Evolutionary conservation across 257 asterid species (phyloP).

Genomic region (Nicotiana sylvestris): DNA sequence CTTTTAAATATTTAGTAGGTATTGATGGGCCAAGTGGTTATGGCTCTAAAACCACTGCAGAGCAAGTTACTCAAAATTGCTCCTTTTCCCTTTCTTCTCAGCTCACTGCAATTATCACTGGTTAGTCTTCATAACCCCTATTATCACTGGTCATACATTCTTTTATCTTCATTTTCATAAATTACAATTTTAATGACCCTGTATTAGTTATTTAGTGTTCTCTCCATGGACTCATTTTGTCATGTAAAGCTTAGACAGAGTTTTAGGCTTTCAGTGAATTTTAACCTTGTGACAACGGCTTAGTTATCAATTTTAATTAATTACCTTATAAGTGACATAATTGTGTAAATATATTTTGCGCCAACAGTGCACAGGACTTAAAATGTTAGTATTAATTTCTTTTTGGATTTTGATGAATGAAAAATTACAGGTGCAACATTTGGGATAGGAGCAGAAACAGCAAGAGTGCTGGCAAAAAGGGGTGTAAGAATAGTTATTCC

Average conservation of each 20-base stretch:
- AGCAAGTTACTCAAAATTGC: constrained; percentile 45
- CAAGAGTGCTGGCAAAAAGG: constrained; percentile 70
- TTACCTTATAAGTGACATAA: not conserved
- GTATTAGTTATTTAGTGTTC: not conserved
- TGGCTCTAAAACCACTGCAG: constrained; percentile 75
- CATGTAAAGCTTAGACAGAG: not conserved
- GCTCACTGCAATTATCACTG: constrained; percentile 84
- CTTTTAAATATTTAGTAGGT: constrained; percentile 69
- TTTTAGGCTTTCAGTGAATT: not conserved
- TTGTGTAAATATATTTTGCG: not conserved
- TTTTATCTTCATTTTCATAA: not conserved
- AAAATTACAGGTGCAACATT: constrained; percentile 74
- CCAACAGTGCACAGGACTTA: not conserved
- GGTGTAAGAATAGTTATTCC: constrained; percentile 86
- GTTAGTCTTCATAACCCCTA: constrained; percentile 21
- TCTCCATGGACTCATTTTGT: not conserved
- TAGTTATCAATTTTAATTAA: not conserved
- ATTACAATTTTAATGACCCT: not conserved
- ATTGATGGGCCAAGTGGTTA: constrained; percentile 74
- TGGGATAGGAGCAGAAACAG: constrained; percentile 97
- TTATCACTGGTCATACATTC: too few species aligned
- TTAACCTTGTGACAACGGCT: not conserved
- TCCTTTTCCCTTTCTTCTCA: constrained; percentile 9
- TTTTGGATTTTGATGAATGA: not conserved
- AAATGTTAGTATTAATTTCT: not conserved